Evolutionary conservation across 1,139 yeast species (phyloP), one percentile per base, ranked within the genome.

Genomic region (Zygoascus hellenicus): DNA sequence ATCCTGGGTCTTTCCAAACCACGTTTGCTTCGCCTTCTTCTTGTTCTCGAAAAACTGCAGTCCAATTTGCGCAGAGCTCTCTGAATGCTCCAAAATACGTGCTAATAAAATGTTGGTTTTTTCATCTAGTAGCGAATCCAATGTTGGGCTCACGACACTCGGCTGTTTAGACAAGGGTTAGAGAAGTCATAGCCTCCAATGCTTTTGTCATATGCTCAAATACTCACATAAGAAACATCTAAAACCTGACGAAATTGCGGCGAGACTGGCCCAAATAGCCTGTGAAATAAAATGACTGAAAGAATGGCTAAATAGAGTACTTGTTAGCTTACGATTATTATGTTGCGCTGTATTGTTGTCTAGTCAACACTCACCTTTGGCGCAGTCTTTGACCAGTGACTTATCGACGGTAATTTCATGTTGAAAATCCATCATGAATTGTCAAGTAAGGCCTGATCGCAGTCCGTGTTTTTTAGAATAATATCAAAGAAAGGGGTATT

Each of bases 261-360:
- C 1, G 68, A 64, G 19, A 83, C 70, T 1, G 83, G 76, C 0
- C 92, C 90, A 61, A 85, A 81, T 30, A 83, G 68, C 41, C 95
- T 66, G 50, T 81, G 80, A 61, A 85, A 85, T 62, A 85, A 77
- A 26, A 85, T 77, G 1, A 86, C 70, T 71, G 85, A 80, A 50
- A 83, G 62, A 33, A 83, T 63, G 3, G 88, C 92, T 50, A 11
- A n/a, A n/a, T 22, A 22, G 4, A 7, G 7, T 7, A 22, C 26
- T 22, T 22, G 26, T 22, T 22, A 22, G 26, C 26, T 5, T 22
- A 22, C 7, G 26, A 22, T 7, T 22, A 7, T 22, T 22, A 22
- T 37, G 13, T 3, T 5, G 15, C 7, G 17, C 11, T 17, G 13
- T n/a, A n/a, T n/a, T n/a, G n/a, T n/a, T n/a, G 22, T 14, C 22